These are phyloP conservation scores for Clausena lansium DNA, from an alignment of 345 rosid genomes.

Conservation along the genomic window DNA sequence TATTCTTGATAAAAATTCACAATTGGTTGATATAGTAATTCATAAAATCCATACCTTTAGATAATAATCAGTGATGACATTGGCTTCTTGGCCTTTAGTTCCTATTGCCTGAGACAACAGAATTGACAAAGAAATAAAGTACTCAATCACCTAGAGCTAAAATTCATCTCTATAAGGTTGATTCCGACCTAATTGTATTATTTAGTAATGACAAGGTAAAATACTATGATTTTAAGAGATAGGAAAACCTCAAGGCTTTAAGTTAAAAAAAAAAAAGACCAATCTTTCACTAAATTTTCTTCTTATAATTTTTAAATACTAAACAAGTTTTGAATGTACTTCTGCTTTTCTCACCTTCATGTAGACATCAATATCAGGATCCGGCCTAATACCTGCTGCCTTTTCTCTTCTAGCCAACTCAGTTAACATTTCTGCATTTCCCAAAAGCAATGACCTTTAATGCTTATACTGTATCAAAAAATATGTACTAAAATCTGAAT, in stretches of 20 bases:
- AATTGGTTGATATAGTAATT: neutral
- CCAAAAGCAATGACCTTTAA: neutral
- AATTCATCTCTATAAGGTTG: neutral
- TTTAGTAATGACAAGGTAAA: no score
- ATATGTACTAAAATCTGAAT: neutral
- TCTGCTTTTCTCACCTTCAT: conserved; percentile 45
- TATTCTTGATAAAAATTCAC: neutral
- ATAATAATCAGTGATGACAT: conserved; percentile 40
- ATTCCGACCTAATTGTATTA: no score
- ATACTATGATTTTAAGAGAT: no score
- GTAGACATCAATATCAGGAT: conserved; percentile 71
- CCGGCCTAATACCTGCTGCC: conserved; percentile 68
- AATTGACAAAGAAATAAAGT: neutral
- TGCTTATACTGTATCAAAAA: neutral
- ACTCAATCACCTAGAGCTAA: neutral
- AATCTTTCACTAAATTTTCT: no score
- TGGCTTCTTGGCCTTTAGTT: conserved; percentile 43
- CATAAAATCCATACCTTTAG: neutral
- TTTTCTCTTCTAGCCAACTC: conserved; percentile 60
- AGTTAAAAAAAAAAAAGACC: no score
- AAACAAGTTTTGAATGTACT: neutral
- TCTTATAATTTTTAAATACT: neutral
- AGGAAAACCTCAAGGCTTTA: neutral
- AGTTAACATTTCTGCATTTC: neutral
- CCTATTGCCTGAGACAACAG: conserved; percentile 37